Percentiles rank a stretch among this genome's conserved stretches.
phyloP scores from a whole-genome alignment of 2,329 filamentous ascomycete species.

The Exophiala sideris region DNA sequence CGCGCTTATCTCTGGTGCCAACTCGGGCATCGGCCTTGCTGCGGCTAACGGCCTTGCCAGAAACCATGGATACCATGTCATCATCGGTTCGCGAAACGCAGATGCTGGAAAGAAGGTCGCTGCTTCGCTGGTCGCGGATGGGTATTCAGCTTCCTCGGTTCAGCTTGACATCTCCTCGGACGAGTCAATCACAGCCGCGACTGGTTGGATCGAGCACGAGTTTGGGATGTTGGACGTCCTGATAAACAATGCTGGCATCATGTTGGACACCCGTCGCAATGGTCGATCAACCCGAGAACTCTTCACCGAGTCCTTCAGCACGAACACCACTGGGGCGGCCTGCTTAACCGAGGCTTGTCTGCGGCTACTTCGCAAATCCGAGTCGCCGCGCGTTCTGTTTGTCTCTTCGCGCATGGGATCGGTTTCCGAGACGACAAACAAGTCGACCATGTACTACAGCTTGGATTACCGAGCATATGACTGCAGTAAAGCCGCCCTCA shows the following conservation, averaged over 20 bases:
- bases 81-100: constrained; percentile 35
- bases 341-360: constrained; percentile 40
- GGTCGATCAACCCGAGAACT: constrained; percentile 35
- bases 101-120: constrained; percentile 29
- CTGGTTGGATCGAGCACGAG: constrained; percentile 11
- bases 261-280: constrained; percentile 33
- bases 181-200: constrained; percentile 10
- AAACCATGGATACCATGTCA: constrained; percentile 31
- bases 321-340: constrained; percentile 44
- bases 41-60: constrained; percentile 1
- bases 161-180: constrained; percentile 15
- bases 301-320: constrained; percentile 38
- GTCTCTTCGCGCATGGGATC: constrained; percentile 39
- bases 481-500: constrained; percentile 43
- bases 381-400: constrained; percentile 39
- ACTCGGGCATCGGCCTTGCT: constrained; percentile 9
- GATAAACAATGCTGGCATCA: constrained; percentile 24
- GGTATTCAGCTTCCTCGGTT: constrained; percentile 27
- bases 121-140: constrained; percentile 25
- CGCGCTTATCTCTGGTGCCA: neutral
- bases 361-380: constrained; percentile 35
- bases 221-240: constrained; percentile 16
- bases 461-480: constrained; percentile 37
- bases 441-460: constrained; percentile 28
- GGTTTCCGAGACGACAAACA: constrained; percentile 31